Conservation (phyloP, 1,284 basidiomycete species). For the Athelia sp. region DNA sequence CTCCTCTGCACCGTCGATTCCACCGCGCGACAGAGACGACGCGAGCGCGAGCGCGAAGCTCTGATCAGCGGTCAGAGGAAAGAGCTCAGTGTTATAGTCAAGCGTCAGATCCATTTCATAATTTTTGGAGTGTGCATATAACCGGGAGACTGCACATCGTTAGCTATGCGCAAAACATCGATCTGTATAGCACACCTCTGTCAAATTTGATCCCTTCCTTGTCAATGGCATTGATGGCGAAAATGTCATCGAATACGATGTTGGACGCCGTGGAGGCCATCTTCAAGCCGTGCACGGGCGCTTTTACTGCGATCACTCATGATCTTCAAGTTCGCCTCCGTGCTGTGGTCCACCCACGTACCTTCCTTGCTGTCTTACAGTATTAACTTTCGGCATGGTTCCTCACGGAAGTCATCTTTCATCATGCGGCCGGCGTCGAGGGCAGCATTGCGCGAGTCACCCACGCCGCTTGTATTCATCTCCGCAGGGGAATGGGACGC, state of each 20-base stretch:
- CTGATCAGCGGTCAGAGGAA: conserved; percentile 66
- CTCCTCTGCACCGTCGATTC: conserved; percentile 37
- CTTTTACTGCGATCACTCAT: background rate
- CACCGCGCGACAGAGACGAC: conserved; percentile 70
- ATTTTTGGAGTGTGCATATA: conserved; percentile 81
- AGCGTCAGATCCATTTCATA: conserved; percentile 87
- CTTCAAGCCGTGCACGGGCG: background rate
- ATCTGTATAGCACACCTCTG: conserved; percentile 58
- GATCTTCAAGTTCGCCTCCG: too few relatives aligned
- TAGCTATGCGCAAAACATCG: conserved; percentile 3
- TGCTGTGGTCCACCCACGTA: background rate
- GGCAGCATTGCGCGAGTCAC: conserved; percentile 39
- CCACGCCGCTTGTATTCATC: conserved; percentile 49
- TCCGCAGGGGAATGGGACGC: conserved; percentile 35
- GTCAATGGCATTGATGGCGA: conserved; percentile 81
- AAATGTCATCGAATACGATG: conserved; percentile 87
- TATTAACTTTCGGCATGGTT: background rate
- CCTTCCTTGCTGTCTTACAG: background rate
- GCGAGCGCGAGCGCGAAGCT: conserved; percentile 85
- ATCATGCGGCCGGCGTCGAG: conserved; percentile 32
- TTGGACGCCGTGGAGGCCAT: conserved; percentile 68
- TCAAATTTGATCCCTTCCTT: conserved; percentile 97
- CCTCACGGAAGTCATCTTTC: conserved; percentile 10
- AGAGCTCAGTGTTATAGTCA: conserved; percentile 89
- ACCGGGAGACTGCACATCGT: conserved; percentile 66